Conservation (phyloP, 2,329 filamentous ascomycete species). For the Cryoendolithus antarcticus region DNA sequence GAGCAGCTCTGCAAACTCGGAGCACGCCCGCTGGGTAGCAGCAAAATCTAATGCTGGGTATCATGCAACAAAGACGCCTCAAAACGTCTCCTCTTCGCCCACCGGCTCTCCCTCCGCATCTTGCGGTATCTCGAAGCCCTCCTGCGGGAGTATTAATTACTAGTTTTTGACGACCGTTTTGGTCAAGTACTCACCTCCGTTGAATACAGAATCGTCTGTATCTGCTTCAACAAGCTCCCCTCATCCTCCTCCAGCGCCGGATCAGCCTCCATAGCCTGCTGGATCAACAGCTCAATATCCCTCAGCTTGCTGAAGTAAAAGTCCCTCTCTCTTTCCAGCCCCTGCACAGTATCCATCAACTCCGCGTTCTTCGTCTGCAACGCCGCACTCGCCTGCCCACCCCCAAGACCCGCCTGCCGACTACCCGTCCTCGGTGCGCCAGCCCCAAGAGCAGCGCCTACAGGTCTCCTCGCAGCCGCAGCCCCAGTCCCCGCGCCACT, state of each 20-base stretch:
- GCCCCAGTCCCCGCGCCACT: constrained; percentile 35
- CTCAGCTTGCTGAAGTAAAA: constrained; percentile 99
- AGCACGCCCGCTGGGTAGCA: no score
- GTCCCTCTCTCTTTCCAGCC: constrained; percentile 88
- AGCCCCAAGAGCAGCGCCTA: constrained; percentile 40
- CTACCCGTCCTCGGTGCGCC: constrained; percentile 32
- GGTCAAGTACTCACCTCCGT: constrained; percentile 53
- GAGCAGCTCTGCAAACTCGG: no score
- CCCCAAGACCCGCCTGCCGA: constrained; percentile 28
- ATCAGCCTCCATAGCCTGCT: constrained; percentile 84
- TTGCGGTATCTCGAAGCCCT: constrained; percentile 72
- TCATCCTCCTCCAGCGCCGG: constrained; percentile 91
- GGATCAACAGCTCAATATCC: constrained; percentile 89
- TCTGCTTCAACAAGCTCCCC: constrained; percentile 82
- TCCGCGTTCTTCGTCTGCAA: constrained; percentile 76
- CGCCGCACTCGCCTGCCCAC: constrained; percentile 50
- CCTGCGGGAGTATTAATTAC: constrained; percentile 15
- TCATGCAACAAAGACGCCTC: no score
- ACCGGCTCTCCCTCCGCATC: constrained; percentile 52
- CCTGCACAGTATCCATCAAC: constrained; percentile 88
- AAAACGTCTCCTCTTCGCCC: constrained; percentile 71
- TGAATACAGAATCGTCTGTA: constrained; percentile 92
- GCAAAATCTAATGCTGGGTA: no score
- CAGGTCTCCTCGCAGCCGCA: constrained; percentile 31
- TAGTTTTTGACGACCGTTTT: not conserved